Base-by-base conservation (phyloP, 2,329 filamentous ascomycete species). In the Colletotrichum sp. region DNA sequence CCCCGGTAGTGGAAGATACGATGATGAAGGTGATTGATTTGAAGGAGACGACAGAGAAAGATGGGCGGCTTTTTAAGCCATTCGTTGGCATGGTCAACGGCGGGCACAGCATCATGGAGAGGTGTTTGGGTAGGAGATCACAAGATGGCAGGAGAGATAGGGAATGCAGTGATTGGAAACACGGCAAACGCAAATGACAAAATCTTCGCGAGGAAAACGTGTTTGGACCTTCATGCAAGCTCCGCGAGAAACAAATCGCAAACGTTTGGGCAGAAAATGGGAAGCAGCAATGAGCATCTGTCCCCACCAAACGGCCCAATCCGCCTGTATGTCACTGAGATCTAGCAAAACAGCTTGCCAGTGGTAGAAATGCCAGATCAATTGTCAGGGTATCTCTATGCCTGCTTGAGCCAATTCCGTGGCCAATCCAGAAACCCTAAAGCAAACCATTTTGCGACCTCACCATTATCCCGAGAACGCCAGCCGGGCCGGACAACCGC, bases 351-450 rank as follows among this genome's bases (percentile, higher is more conserved):
- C 26, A 61, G 59, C 59, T 32, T 34, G 59, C 59, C 59, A 21
- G 18, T 63, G 64, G 43, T 65, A 74, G 68, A 52, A 76, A 76
- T 74, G 70, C 74, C 70, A 76, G 64, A 65, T 72, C 48, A 74
- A 68, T 74, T 75, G 74, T 74, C 65, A 76, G 74, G 74, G 74
- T 76, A 76, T 76, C 69, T 75, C 74, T 76, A 74, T 63, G 59
- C 74, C 70, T 76, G 64, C 71, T 74, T 73, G 59, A 69, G 74
- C 74, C 70, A 61, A 57, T 64, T 68, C 63, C 43, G 16, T 39
- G 71, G 71, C 64, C 59, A 48, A 59, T 21, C 64, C 70, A 60
- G 65, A 74, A 76, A 68, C 71, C 59, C 70, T 26, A 68, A 48
- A 72, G 43, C 63, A 68, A 75, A 68, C 70, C 34, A 64, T 64